phyloP scores from a whole-genome alignment of 2,329 filamentous ascomycete genomes.

The Cucurbitaria berberidis region DNA sequence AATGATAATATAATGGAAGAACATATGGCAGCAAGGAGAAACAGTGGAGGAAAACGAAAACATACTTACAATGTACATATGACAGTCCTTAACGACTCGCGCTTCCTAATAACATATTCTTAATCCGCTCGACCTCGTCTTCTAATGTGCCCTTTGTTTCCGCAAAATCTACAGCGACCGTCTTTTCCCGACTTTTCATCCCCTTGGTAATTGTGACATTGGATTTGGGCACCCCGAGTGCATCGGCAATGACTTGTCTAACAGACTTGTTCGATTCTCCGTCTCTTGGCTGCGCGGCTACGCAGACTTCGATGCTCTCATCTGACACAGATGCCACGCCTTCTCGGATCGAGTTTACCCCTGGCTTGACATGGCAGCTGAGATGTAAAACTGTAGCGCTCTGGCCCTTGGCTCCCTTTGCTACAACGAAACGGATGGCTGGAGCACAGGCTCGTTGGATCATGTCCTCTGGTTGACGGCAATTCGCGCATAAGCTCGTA shows the following conservation, averaged over 20 bases:
- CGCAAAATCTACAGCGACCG: conserved; percentile 32
- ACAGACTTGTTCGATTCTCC: conserved; percentile 74
- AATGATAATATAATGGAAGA: conserved; percentile 14
- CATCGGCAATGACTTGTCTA: conserved; percentile 66
- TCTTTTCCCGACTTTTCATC: conserved; percentile 69
- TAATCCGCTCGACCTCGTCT: conserved; percentile 34
- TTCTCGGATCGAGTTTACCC: conserved; percentile 65
- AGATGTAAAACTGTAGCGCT: conserved; percentile 57
- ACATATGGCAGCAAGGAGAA: background rate
- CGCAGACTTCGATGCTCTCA: conserved; percentile 67
- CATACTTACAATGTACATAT: conserved; percentile 15
- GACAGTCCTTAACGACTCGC: conserved; percentile 15
- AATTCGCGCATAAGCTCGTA: background rate
- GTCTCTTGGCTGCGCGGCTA: conserved; percentile 68
- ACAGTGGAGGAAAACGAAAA: background rate
- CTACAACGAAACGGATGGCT: conserved; percentile 38
- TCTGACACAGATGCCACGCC: conserved; percentile 65
- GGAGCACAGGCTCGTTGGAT: conserved; percentile 5
- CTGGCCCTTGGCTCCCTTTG: conserved; percentile 26
- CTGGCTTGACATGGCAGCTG: conserved; percentile 71
- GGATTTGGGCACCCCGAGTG: conserved; percentile 67
- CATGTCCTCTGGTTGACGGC: background rate
- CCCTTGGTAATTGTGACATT: conserved; percentile 68
- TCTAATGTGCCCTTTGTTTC: conserved; percentile 20
- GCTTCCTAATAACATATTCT: conserved; percentile 29